Evolutionary conservation across 1,284 basidiomycete species (phyloP), one percentile per base, ranked within the genome.

Genomic region (Schizopora paradoxa): DNA sequence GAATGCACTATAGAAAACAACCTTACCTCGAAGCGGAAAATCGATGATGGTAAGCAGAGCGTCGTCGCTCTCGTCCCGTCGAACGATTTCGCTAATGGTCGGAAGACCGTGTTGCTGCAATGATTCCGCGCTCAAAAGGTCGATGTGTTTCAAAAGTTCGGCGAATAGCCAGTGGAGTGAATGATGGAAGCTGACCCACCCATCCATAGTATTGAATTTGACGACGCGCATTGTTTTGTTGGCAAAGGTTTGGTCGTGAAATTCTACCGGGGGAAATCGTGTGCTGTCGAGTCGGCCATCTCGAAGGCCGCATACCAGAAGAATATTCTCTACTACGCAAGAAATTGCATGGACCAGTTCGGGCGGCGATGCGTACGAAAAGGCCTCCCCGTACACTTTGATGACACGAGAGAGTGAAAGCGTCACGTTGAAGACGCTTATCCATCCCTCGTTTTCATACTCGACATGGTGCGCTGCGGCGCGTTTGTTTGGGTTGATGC

Each of bases 401-500:
- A 91, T 88, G 32, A 92, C 79, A 34, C 91, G 81, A 2, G 88
- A 86, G 11, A 97, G 68, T 21, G 91, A 92, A 5, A 93, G 77
- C 5, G 91, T 91, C 23, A 94, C 83, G 56, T 92, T 91, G 67
- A 96, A 96, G 6, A 94, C 87, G 57, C 83, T 88, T 51, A 94
- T 89, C 91, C 92, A 96, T 23, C 85, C 82, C 55, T 97, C 94
- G 26, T 86, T 85, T 65, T 97, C 94, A 65, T 90, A 97, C 62
- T 96, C 92, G 56, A 96, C 82, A 57, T 97, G 94, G 48, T 70
- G 81, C 13, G 77, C 75, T 4, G 74, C 79, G 7, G 87, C 89
- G n/a, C 92, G 77, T 54, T 84, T 82, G 62, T 91, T 91, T 0
- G 91, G 84, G 58, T 94, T 92, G 57, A 96, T 76, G 53, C 86